phyloP scores from a whole-genome alignment of 805 yeast species.

The Starmerella vaccinii region DNA sequence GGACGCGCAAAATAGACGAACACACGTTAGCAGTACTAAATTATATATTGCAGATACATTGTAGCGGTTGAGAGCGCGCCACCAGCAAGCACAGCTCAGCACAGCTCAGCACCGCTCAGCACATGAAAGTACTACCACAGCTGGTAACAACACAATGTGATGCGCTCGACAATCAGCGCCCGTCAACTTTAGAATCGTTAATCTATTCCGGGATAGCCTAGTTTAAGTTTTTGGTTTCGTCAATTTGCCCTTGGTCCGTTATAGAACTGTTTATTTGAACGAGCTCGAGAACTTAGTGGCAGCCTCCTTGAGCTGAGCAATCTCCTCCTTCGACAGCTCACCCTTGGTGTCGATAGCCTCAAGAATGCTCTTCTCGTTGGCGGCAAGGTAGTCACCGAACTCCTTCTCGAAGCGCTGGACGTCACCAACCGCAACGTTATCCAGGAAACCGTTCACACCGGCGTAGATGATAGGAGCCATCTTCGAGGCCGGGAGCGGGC shows the following conservation, averaged over 20 bases:
- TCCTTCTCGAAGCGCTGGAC: constrained; percentile 85
- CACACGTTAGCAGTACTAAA: too few species aligned
- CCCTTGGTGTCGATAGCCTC: constrained; percentile 80
- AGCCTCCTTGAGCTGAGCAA: constrained; percentile 79
- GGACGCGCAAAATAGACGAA: too few species aligned
- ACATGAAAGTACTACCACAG: too few species aligned
- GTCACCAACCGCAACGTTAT: constrained; percentile 70
- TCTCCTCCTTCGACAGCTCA: constrained; percentile 76
- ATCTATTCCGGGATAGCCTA: constrained; percentile 8
- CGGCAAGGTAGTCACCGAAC: constrained; percentile 83
- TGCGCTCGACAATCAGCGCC: not conserved
- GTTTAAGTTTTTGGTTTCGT: constrained; percentile 8
- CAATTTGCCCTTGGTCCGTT: constrained; percentile 3
- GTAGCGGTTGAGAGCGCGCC: too few species aligned
- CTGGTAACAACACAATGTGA: too few species aligned
- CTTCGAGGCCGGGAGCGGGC: constrained; percentile 96
- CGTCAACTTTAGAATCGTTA: constrained; percentile 4
- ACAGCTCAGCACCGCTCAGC: too few species aligned
- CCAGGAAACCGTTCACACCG: constrained; percentile 99
- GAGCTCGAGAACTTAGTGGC: constrained; percentile 89
- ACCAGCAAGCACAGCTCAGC: too few species aligned
- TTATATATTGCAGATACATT: too few species aligned
- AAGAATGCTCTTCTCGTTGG: constrained; percentile 78
- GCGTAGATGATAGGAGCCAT: constrained; percentile 98
- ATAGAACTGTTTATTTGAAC: constrained; percentile 38